Evolutionary conservation across 139 green algal species (phyloP), one percentile per base, ranked within the genome.

Genomic region (Micromonas commoda): DNA sequence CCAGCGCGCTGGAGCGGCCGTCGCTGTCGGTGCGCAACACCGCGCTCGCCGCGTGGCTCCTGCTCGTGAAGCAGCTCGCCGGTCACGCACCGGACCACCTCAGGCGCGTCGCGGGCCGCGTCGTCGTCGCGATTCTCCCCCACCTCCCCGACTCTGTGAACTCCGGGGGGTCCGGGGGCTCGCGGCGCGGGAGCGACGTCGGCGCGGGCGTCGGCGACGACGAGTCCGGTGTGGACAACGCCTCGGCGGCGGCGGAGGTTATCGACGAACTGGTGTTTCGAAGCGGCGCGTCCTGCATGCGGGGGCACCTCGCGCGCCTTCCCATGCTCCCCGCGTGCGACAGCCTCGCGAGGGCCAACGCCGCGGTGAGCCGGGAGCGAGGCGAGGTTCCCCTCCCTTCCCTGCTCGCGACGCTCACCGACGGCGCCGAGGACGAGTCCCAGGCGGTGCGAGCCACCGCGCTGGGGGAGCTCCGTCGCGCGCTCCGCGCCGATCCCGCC

Each of bases 71-170:
- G 26, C 32, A 45, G 13, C 38, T 80, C n/a, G 39, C 51, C 1
- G 23, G 37, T 29, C 63, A 73, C 6, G 52, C 39, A 13, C 45
- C 45, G 2, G 29, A 65, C 24, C 28, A 67, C 29, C 38, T 80
- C 31, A 23, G 33, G 26, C 31, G 39, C 23, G 34, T 69, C 51
- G 74, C 74, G 1, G 39, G 64, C 5, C 74, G 64, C 45, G 64
- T 80, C 21, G 74, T 80, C 33, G 74, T 80, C 26, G 63, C 64
- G n/a, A 65, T 80, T 60, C 38, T 80, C 1, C 61, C 74, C 60
- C 66, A 72, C 33, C 29, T 80, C 9, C 32, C 26, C 2, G 28
- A 37, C 33, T 16, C 13, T 19, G 63, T 26, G 67, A 52, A 13
- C 24, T 57, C 45, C 45, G 45, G 45, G 16, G 45, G 45, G 45